Evolutionary conservation across 2,329 filamentous ascomycete genomes (phyloP).

Genomic region (Neoascochyta sp.): DNA sequence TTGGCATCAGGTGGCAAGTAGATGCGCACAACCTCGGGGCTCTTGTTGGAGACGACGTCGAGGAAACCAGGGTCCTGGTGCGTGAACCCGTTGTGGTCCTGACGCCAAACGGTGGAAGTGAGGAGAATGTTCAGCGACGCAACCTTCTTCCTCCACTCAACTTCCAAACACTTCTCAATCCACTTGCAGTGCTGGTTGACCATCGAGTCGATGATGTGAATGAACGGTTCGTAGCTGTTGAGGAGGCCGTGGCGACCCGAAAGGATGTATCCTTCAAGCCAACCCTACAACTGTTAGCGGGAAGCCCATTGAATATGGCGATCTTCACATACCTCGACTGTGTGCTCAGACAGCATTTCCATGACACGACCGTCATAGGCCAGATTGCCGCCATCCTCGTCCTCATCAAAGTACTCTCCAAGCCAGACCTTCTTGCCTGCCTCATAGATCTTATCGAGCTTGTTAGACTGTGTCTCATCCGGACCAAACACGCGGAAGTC

Average conservation of each 20-base stretch:
- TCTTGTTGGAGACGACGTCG: constrained; percentile 75
- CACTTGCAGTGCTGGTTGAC: constrained; percentile 84
- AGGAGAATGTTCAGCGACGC: constrained; percentile 76
- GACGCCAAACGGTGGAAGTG: constrained; percentile 74
- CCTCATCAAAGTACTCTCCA: constrained; percentile 73
- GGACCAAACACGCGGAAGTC: constrained; percentile 76
- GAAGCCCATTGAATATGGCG: neutral
- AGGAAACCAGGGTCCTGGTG: constrained; percentile 79
- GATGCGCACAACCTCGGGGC: constrained; percentile 73
- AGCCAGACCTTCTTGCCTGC: constrained; percentile 77
- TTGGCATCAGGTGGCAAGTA: constrained; percentile 79
- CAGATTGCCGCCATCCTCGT: constrained; percentile 70
- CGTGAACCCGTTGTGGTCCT: constrained; percentile 81
- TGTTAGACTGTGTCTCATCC: constrained; percentile 79
- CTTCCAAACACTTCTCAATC: constrained; percentile 77
- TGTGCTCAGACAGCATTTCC: constrained; percentile 82
- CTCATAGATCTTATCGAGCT: constrained; percentile 67
- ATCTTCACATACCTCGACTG: constrained; percentile 54
- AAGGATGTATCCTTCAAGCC: constrained; percentile 75
- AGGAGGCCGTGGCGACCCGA: constrained; percentile 72
- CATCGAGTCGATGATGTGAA: constrained; percentile 81
- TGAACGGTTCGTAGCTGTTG: constrained; percentile 80
- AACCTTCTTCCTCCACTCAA: constrained; percentile 70
- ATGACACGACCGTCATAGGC: constrained; percentile 67
- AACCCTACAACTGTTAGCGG: constrained; percentile 39